Conservation (phyloP, 2,329 filamentous ascomycete species). For the Microcyclosporella mali region DNA sequence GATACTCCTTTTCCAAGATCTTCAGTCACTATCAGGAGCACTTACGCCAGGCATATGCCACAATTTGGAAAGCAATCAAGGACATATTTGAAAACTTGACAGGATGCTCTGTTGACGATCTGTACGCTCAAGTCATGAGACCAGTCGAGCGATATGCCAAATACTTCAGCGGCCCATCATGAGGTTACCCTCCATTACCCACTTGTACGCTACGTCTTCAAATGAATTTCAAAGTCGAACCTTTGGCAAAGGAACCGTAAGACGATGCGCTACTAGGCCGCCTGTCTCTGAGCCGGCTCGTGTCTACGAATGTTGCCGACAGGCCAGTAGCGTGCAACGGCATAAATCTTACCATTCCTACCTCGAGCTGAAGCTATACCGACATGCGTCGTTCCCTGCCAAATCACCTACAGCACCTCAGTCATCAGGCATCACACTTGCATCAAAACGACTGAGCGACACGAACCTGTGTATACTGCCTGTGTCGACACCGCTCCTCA, state of each 20-base stretch:
- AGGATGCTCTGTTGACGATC: neutral
- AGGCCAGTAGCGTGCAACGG: slow-evolving; percentile 3
- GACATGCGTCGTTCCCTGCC: slow-evolving; percentile 1
- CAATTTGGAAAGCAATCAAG: neutral
- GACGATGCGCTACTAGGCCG: neutral
- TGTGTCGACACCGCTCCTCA: neutral
- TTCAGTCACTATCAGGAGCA: too few relatives aligned
- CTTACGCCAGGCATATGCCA: too few relatives aligned
- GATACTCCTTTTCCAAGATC: too few relatives aligned
- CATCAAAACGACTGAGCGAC: neutral
- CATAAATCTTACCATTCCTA: neutral
- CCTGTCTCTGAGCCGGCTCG: neutral
- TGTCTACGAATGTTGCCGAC: neutral
- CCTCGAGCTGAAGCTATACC: slow-evolving; percentile 2
- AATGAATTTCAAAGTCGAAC: too few relatives aligned
- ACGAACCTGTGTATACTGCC: slow-evolving; percentile 1
- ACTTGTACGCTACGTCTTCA: too few relatives aligned
- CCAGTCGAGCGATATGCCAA: neutral
- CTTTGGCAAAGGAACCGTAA: neutral
- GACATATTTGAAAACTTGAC: neutral
- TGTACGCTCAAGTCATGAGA: neutral
- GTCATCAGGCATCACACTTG: neutral
- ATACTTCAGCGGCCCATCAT: neutral
- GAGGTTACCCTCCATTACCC: too few relatives aligned
- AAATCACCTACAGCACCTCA: neutral